These are phyloP conservation scores for Aureobasidium sp. DNA, from an alignment of 2,329 filamentous ascomycete species.

Conservation along the genomic window DNA sequence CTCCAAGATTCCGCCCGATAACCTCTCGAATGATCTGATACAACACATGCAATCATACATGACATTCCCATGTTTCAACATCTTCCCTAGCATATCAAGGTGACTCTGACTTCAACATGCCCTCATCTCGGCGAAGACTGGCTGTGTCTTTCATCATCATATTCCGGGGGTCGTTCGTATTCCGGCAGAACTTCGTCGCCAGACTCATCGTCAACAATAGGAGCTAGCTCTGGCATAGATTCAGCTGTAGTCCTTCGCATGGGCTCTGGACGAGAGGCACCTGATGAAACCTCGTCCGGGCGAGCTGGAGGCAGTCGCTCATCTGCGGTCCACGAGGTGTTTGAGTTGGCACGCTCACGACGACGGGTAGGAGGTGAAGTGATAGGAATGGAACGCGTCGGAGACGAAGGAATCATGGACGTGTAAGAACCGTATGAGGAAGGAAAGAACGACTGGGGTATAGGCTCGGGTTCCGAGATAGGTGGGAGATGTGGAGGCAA, in stretches of 20 bases:
- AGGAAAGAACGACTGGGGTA: neutral
- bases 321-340: neutral
- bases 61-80: neutral
- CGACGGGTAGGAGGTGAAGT: neutral
- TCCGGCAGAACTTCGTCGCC: neutral
- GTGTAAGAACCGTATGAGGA: neutral
- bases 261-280: neutral
- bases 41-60: neutral
- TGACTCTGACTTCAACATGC: neutral
- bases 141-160: conserved; percentile 3
- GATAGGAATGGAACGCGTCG: neutral
- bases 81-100: neutral
- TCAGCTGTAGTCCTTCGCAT: neutral
- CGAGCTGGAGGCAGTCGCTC: neutral
- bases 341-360: neutral
- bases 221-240: neutral
- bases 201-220: neutral
- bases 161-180: conserved; percentile 9
- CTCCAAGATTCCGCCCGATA: neutral
- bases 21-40: neutral
- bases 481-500: neutral
- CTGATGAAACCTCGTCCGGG: neutral
- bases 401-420: neutral
- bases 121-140: neutral
- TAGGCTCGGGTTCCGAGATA: neutral